These are phyloP conservation scores for Metarhizium robertsii DNA, from an alignment of 2,329 filamentous ascomycete species.

Conservation along the genomic window DNA sequence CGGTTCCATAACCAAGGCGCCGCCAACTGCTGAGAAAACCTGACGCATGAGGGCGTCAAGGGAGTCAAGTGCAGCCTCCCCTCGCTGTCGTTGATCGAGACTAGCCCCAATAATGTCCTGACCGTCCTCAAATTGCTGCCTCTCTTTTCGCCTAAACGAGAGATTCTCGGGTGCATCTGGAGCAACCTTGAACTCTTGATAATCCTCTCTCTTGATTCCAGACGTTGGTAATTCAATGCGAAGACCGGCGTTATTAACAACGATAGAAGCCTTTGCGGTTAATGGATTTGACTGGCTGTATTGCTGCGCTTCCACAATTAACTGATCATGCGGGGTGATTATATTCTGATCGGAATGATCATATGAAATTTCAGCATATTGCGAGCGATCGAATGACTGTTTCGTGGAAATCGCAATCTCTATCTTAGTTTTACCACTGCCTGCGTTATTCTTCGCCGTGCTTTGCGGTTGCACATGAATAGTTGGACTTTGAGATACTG, in stretches of 20 bases:
- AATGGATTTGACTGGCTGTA: constrained; percentile 4
- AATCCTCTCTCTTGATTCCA: constrained; percentile 43
- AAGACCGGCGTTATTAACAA: constrained; percentile 21
- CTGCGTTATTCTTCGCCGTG: not conserved
- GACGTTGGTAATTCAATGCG: constrained; percentile 37
- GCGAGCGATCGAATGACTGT: constrained; percentile 25
- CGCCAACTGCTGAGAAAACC: constrained; percentile 70
- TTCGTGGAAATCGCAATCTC: constrained; percentile 40
- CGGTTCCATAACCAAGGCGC: constrained; percentile 46
- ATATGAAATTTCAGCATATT: constrained; percentile 23
- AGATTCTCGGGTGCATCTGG: constrained; percentile 37
- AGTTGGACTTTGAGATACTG: constrained; percentile 5
- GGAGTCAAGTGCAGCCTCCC: constrained; percentile 62
- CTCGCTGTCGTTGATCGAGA: constrained; percentile 73
- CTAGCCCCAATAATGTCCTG: constrained; percentile 51
- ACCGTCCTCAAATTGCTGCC: constrained; percentile 38
- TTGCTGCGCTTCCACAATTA: constrained; percentile 7
- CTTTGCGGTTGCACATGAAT: not conserved
- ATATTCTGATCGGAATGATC: constrained; percentile 8
- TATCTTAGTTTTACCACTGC: constrained; percentile 22
- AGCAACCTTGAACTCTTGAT: constrained; percentile 35
- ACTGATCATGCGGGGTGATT: constrained; percentile 9
- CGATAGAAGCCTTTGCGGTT: not conserved
- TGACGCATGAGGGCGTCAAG: constrained; percentile 61
- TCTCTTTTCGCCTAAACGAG: constrained; percentile 45